Conservation (phyloP, 2,329 filamentous ascomycete genomes). For the Chaetothyriales sp. region DNA sequence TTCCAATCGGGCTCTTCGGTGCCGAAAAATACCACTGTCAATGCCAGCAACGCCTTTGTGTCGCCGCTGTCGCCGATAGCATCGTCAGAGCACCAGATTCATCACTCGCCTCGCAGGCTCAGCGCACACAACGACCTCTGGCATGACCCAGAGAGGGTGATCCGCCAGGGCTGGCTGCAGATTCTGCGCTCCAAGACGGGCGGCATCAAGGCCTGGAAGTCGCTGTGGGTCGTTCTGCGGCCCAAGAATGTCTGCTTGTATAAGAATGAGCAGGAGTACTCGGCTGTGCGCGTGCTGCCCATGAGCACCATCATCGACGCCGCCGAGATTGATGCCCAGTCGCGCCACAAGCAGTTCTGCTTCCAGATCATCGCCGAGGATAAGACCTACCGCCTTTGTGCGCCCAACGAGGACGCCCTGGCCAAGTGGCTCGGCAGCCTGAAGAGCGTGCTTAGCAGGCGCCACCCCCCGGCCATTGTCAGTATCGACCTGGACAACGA, state of each 20-base stretch:
- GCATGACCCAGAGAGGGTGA: slow-evolving; percentile 66
- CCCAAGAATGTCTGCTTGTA: slow-evolving; percentile 76
- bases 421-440: slow-evolving; percentile 77
- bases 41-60: slow-evolving; percentile 15
- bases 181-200: slow-evolving; percentile 62
- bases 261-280: slow-evolving; percentile 83
- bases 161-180: slow-evolving; percentile 84
- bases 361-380: slow-evolving; percentile 90
- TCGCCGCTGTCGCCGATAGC: slow-evolving; percentile 20
- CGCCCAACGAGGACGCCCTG: slow-evolving; percentile 64
- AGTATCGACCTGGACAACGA: neutral
- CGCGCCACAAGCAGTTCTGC: slow-evolving; percentile 69
- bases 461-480: slow-evolving; percentile 3
- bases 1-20: slow-evolving; percentile 19
- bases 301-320: slow-evolving; percentile 70
- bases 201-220: slow-evolving; percentile 85
- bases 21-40: slow-evolving; percentile 11
- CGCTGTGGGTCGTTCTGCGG: slow-evolving; percentile 80
- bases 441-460: slow-evolving; percentile 47
- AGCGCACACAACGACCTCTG: neutral
- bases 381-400: slow-evolving; percentile 63
- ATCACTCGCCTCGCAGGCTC: neutral
- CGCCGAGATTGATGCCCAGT: slow-evolving; percentile 80
- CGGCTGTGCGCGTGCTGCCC: slow-evolving; percentile 65
- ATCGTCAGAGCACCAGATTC: slow-evolving; percentile 14